A percentile compares a stretch with the other conserved stretches of the same genome.
Evolutionary conservation across 169 alveolate genomes (phyloP).

Genomic region (Plasmodium coatneyi): DNA sequence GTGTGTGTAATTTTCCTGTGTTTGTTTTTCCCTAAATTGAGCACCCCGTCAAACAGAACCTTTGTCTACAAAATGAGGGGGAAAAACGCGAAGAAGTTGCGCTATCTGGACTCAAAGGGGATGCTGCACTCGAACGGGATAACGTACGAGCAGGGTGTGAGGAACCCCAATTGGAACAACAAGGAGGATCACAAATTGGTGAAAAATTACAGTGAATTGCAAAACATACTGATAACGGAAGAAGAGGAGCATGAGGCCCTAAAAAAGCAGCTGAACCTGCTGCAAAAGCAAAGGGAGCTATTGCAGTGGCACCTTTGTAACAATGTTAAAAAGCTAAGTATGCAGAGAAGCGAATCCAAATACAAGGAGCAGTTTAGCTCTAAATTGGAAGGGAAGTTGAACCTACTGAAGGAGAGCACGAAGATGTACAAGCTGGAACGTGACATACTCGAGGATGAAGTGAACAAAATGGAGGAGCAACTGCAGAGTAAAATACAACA

Average conservation of each 20-base stretch:
- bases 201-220: conserved; percentile 33
- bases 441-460: conserved; percentile 35
- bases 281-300: conserved; percentile 47
- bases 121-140: conserved; percentile 37
- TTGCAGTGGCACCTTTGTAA: conserved; percentile 65
- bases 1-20: not conserved
- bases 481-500: conserved; percentile 8
- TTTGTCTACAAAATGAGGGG: conserved; percentile 12
- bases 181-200: conserved; percentile 7
- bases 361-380: conserved; percentile 12
- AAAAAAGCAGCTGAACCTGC: conserved; percentile 15
- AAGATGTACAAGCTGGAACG: conserved; percentile 50
- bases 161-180: not conserved
- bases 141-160: not conserved
- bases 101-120: conserved; percentile 71
- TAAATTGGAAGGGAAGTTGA: conserved; percentile 39
- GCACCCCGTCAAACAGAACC: not conserved
- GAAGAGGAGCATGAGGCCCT: conserved; percentile 23
- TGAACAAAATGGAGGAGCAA: conserved; percentile 45
- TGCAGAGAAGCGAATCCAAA: conserved; percentile 60
- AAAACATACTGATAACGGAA: conserved; percentile 14
- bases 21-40: not conserved
- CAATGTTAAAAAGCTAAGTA: conserved; percentile 37
- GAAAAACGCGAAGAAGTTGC: conserved; percentile 19
- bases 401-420: conserved; percentile 23